Conservation (phyloP, 495 filamentous ascomycete genomes). For the Xylaria sp. region DNA sequence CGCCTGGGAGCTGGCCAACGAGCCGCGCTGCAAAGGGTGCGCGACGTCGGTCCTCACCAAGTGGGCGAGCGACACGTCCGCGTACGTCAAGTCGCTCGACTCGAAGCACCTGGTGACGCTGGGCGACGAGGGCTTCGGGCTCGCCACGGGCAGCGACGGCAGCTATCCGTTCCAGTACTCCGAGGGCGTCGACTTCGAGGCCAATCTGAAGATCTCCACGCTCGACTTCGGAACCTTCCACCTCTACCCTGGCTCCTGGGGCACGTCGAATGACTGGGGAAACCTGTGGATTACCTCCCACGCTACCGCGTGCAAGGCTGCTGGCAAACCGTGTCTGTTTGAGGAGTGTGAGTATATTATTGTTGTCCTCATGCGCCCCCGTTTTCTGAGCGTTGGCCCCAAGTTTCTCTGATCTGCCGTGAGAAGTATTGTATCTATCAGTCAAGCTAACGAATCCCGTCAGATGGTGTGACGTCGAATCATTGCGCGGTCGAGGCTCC, state of each 20-base stretch:
- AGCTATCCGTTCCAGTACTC: constrained; percentile 65
- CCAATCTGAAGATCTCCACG: constrained; percentile 61
- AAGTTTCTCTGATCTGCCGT: neutral
- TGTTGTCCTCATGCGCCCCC: neutral
- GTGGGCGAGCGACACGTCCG: constrained; percentile 56
- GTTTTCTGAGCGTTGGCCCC: neutral
- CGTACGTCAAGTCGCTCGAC: constrained; percentile 60
- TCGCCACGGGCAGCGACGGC: constrained; percentile 52
- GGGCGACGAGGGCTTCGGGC: constrained; percentile 60
- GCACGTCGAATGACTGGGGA: constrained; percentile 51
- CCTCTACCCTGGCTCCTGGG: constrained; percentile 64
- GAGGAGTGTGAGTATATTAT: constrained; percentile 67
- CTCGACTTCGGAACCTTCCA: constrained; percentile 75
- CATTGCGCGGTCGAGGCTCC: constrained; percentile 55
- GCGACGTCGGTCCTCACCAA: constrained; percentile 46
- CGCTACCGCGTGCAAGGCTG: constrained; percentile 58
- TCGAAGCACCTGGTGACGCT: constrained; percentile 58
- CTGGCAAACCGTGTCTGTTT: constrained; percentile 70
- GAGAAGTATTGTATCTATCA: constrained; percentile 40
- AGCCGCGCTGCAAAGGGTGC: constrained; percentile 58
- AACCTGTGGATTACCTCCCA: constrained; percentile 67
- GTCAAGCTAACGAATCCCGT: constrained; percentile 31
- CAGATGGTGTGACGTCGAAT: constrained; percentile 40
- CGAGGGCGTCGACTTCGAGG: constrained; percentile 71
- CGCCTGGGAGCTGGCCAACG: constrained; percentile 64